Evolutionary conservation across 225 moss, liverwort and hornwort genomes (phyloP).

Genomic region (Pseudisothecium myosuroides): DNA sequence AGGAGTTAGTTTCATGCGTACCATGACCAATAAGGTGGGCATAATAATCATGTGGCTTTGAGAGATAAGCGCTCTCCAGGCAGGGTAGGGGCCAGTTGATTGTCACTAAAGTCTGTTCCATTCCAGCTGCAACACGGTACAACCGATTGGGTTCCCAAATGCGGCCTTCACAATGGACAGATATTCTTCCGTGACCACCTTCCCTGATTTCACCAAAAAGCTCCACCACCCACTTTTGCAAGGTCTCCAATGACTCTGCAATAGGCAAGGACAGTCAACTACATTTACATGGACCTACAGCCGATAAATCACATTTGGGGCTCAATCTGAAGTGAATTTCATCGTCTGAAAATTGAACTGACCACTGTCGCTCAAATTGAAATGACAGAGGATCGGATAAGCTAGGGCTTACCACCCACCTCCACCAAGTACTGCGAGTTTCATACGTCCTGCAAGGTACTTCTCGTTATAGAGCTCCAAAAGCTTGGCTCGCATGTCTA

Average conservation of each 20-base stretch:
- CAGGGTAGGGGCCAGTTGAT: slow-evolving; percentile 49
- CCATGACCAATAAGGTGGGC: slow-evolving; percentile 58
- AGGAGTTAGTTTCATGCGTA: not conserved
- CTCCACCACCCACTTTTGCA: slow-evolving; percentile 51
- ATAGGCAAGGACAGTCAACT: not conserved
- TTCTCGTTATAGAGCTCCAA: slow-evolving; percentile 36
- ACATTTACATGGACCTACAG: not conserved
- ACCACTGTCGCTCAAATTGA: not conserved
- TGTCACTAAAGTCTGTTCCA: slow-evolving; percentile 19
- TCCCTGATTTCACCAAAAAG: slow-evolving; percentile 31
- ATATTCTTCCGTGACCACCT: slow-evolving; percentile 21
- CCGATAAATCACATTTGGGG: not conserved
- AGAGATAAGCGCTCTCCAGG: slow-evolving; percentile 35
- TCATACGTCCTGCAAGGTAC: slow-evolving; percentile 49
- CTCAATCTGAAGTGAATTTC: not conserved
- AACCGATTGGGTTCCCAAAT: slow-evolving; percentile 36
- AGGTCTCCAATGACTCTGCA: slow-evolving; percentile 43
- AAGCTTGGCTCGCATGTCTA: slow-evolving; percentile 44
- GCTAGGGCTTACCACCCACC: slow-evolving; percentile 65
- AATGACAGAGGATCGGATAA: not conserved
- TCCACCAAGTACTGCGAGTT: slow-evolving; percentile 55
- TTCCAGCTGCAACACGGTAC: slow-evolving; percentile 35
- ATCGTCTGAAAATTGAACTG: not conserved
- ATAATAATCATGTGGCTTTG: slow-evolving; percentile 44
- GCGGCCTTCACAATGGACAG: slow-evolving; percentile 13